Percentiles rank a stretch among this genome's conserved stretches.
phyloP scores from a whole-genome alignment of 2,329 filamentous ascomycete genomes.

The Pyrenochaeta sp. region DNA sequence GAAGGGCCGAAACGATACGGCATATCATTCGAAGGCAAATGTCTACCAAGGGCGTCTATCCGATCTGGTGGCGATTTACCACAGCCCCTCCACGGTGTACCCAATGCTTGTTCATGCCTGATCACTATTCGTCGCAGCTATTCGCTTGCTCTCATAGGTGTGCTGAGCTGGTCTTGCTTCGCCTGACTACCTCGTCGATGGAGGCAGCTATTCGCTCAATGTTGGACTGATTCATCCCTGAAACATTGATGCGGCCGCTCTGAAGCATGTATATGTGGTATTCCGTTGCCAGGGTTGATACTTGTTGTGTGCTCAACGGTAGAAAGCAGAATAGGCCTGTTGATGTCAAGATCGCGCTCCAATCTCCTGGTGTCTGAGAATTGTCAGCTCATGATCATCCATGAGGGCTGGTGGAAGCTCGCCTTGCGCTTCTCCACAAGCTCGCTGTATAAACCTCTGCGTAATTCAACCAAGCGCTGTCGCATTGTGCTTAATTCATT shows the following conservation, averaged over 20 bases:
- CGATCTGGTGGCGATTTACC: not conserved
- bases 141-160: conserved; percentile 1
- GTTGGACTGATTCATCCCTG: conserved; percentile 28
- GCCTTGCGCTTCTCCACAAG: conserved; percentile 19
- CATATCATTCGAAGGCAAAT: not conserved
- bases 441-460: conserved; percentile 12
- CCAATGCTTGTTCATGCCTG: too few relatives aligned
- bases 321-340: conserved; percentile 34
- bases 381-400: conserved; percentile 1
- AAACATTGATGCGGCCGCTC: conserved; percentile 35
- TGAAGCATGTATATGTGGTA: conserved; percentile 32
- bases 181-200: conserved; percentile 22
- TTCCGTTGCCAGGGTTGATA: conserved; percentile 17
- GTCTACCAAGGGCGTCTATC: too few relatives aligned
- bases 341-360: conserved; percentile 22
- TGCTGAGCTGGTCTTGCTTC: conserved; percentile 1
- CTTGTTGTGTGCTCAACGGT: conserved; percentile 20
- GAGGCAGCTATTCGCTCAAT: conserved; percentile 24
- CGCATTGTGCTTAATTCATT: conserved; percentile 19
- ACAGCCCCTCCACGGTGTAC: not conserved
- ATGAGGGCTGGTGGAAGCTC: not conserved
- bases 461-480: conserved; percentile 16
- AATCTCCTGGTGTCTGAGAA: conserved; percentile 26
- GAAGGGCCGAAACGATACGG: not conserved
- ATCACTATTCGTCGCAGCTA: too few relatives aligned